phyloP scores from a whole-genome alignment of 495 filamentous ascomycete genomes.

The Aspergillus sclerotioniger region DNA sequence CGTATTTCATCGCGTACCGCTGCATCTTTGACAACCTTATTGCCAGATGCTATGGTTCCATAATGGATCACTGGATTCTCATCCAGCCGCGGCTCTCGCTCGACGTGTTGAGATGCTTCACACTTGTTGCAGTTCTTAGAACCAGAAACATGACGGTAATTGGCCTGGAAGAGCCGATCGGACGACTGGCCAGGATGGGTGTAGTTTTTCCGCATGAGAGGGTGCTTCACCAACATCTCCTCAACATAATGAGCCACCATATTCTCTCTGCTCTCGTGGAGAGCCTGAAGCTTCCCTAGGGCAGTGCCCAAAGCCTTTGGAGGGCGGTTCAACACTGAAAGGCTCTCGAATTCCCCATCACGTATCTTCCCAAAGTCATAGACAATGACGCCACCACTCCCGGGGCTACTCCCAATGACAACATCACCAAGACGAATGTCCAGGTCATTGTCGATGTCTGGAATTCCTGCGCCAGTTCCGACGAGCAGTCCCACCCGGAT shows the following conservation, averaged over 20 bases:
- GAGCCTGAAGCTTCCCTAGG: background rate
- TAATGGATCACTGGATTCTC: slow-evolving; percentile 19
- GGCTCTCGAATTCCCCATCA: background rate
- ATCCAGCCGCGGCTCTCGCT: slow-evolving; percentile 17
- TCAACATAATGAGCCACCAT: background rate
- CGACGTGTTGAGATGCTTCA: slow-evolving; percentile 15
- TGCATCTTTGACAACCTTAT: slow-evolving; percentile 21
- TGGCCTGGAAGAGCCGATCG: slow-evolving; percentile 28
- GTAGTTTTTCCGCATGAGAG: background rate
- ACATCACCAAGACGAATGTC: slow-evolving; percentile 10
- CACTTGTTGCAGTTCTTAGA: slow-evolving; percentile 19
- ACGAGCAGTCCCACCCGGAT: slow-evolving; percentile 7
- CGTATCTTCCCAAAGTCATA: slow-evolving; percentile 7
- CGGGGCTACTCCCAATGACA: background rate
- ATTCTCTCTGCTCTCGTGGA: background rate
- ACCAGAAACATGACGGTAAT: slow-evolving; percentile 25
- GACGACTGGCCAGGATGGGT: background rate
- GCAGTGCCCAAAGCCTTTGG: background rate
- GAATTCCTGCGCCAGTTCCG: slow-evolving; percentile 5
- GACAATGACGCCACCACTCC: background rate
- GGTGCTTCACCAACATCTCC: background rate
- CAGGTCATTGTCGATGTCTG: background rate
- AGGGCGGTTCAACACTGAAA: background rate
- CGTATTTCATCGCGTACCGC: slow-evolving; percentile 20
- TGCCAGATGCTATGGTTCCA: slow-evolving; percentile 23